A percentile compares a stretch with the other conserved stretches of the same genome.
These are phyloP conservation scores for Penicillium silybi DNA, from an alignment of 495 filamentous ascomycete genomes.

Conservation along the genomic window DNA sequence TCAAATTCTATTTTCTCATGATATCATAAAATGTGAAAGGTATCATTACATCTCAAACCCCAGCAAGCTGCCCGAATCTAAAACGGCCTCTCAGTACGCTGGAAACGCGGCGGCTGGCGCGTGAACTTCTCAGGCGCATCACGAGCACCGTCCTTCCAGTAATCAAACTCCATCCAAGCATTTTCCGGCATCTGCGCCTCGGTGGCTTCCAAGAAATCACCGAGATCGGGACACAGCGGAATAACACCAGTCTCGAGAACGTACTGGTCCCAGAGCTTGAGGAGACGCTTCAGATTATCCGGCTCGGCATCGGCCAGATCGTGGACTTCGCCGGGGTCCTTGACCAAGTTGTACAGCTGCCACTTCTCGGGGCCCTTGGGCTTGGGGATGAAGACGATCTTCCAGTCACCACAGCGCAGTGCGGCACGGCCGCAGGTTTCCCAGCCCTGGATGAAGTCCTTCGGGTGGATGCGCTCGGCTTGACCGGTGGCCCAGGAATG, in stretches of 20 bases:
- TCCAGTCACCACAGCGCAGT: conserved; percentile 46
- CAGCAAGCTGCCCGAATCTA: conserved; percentile 9
- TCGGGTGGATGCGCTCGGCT: conserved; percentile 38
- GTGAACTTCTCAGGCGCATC: conserved; percentile 55
- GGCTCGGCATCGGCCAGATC: conserved; percentile 56
- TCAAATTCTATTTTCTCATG: conserved; percentile 10
- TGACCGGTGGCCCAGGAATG: conserved; percentile 36
- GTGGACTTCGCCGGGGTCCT: conserved; percentile 52
- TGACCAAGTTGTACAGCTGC: conserved; percentile 45
- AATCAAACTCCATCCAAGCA: conserved; percentile 67
- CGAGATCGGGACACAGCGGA: conserved; percentile 39
- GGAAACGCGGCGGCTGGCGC: conserved; percentile 47
- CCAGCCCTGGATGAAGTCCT: conserved; percentile 48
- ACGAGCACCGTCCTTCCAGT: conserved; percentile 59
- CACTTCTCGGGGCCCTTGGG: conserved; percentile 46
- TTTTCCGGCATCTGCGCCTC: conserved; percentile 66
- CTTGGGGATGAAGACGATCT: conserved; percentile 47
- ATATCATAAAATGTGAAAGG: conserved; percentile 1
- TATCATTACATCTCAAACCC: conserved; percentile 5
- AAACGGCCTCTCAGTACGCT: conserved; percentile 48
- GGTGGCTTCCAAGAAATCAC: conserved; percentile 50
- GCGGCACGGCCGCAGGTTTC: conserved; percentile 45
- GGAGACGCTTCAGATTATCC: conserved; percentile 46
- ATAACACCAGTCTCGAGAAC: conserved; percentile 59
- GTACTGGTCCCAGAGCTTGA: conserved; percentile 56